phyloP scores from a whole-genome alignment of 225 moss, liverwort and hornwort genomes.

The Bryum argenteum region DNA sequence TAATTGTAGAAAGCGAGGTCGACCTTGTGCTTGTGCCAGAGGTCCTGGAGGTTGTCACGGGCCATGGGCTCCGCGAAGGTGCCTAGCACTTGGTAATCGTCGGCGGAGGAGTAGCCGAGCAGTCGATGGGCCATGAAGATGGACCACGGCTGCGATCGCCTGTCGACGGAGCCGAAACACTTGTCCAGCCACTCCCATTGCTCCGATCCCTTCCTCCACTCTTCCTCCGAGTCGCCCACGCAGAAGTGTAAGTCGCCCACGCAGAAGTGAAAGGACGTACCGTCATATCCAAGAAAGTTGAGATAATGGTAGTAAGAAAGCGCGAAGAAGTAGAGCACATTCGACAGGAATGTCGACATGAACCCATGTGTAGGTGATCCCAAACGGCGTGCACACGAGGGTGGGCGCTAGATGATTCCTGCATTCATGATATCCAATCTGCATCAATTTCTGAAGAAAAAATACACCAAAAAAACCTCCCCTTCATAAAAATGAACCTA shows the following conservation, averaged over 20 bases:
- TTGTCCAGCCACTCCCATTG: neutral
- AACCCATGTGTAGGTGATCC: constrained; percentile 62
- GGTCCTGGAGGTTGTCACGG: neutral
- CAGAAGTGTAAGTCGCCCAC: neutral
- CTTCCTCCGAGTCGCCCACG: neutral
- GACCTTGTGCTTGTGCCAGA: neutral
- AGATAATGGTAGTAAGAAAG: too few relatives aligned
- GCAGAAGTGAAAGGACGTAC: too few relatives aligned
- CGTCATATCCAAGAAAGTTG: too few relatives aligned
- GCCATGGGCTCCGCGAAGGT: neutral
- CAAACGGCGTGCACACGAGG: constrained; percentile 90
- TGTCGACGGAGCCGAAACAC: neutral
- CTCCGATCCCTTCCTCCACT: neutral
- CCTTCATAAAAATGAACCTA: too few relatives aligned
- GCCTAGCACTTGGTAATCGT: neutral
- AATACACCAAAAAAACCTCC: too few relatives aligned
- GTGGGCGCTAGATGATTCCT: constrained; percentile 78
- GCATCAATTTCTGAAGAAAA: too few relatives aligned
- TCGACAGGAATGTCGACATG: too few relatives aligned
- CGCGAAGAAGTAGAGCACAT: too few relatives aligned
- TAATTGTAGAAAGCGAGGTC: neutral
- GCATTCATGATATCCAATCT: too few relatives aligned
- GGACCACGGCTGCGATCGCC: neutral
- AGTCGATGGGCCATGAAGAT: neutral
- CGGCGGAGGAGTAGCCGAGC: neutral